Evolutionary conservation across 2,329 filamentous ascomycete genomes (phyloP).

Genomic region (Stagonosporopsis cucurbitacearum): DNA sequence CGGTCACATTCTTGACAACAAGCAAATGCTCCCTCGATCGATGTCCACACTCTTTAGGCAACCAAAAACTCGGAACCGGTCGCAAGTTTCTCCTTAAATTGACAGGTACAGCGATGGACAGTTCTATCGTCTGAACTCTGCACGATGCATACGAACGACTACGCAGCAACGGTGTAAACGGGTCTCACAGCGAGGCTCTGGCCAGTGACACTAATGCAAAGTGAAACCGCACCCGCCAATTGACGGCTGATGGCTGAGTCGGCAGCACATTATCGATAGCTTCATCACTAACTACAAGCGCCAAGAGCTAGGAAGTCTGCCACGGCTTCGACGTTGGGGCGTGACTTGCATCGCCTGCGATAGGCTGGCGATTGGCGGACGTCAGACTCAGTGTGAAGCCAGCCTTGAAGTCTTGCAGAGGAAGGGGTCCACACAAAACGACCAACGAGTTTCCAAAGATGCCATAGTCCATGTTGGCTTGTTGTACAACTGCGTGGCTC

Average conservation of each 20-base stretch:
- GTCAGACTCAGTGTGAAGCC: background rate
- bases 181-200: background rate
- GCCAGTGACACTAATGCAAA: conserved; percentile 1
- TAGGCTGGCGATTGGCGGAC: background rate
- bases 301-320: background rate
- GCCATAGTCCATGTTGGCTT: background rate
- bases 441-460: background rate
- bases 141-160: background rate
- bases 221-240: conserved; percentile 10
- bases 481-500: background rate
- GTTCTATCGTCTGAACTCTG: too few relatives aligned
- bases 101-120: background rate
- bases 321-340: background rate
- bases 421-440: background rate
- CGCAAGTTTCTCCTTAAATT: background rate
- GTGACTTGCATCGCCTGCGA: background rate
- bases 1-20: too few relatives aligned
- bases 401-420: background rate
- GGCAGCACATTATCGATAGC: conserved; percentile 5
- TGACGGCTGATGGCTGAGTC: background rate
- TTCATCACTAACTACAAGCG: background rate
- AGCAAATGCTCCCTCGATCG: background rate
- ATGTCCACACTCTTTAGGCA: background rate
- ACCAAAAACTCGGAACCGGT: background rate
- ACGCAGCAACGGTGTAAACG: background rate